Percentiles rank a stretch among this genome's conserved stretches.
Evolutionary conservation across 192 early-diverging fungal species (phyloP).

Genomic region (Linnemannia elongata): DNA sequence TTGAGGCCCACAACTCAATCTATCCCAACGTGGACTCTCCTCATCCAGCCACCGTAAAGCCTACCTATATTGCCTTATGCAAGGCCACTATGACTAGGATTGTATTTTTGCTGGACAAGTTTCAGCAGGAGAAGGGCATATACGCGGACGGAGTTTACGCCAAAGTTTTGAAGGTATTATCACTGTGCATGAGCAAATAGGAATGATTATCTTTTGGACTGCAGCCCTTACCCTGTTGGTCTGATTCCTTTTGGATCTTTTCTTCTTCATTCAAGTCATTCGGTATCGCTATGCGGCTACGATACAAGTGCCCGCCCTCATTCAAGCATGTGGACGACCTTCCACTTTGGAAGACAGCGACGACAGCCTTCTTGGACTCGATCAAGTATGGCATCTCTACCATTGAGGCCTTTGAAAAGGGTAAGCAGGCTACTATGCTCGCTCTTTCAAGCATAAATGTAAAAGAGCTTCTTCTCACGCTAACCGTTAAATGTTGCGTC

Average conservation of each 20-base stretch:
- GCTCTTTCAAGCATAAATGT: neutral
- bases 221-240: neutral
- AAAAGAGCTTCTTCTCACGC: neutral
- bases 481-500: neutral
- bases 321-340: conserved; percentile 75
- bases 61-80: conserved; percentile 84
- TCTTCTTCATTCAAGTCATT: conserved; percentile 56
- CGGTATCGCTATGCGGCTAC: conserved; percentile 79
- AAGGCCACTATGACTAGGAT: conserved; percentile 72
- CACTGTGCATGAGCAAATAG: too few species aligned
- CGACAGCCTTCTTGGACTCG: conserved; percentile 70
- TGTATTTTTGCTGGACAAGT: conserved; percentile 67
- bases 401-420: conserved; percentile 57
- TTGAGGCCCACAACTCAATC: neutral
- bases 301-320: conserved; percentile 82
- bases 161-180: conserved; percentile 59
- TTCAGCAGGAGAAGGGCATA: conserved; percentile 61
- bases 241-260: neutral
- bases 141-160: conserved; percentile 69
- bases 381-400: conserved; percentile 63
- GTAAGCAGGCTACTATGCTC: conserved; percentile 17
- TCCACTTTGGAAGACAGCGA: conserved; percentile 82
- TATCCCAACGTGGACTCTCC: conserved; percentile 19
- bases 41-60: conserved; percentile 14
- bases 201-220: neutral